These are phyloP conservation scores for Cercospora janseana DNA, from an alignment of 2,329 filamentous ascomycete species.

Conservation along the genomic window DNA sequence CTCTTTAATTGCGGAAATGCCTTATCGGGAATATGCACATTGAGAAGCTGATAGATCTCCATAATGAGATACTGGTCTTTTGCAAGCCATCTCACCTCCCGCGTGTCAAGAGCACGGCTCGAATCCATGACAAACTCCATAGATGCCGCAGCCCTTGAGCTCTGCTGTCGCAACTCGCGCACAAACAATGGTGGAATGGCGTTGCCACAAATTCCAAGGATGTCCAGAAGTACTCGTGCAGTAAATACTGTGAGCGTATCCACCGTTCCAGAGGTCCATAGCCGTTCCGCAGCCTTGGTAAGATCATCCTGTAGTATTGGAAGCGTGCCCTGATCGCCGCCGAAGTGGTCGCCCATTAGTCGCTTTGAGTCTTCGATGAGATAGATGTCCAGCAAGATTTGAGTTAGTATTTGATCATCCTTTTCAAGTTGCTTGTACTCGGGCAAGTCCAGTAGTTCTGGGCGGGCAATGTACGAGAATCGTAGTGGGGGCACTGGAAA, in stretches of 20 bases:
- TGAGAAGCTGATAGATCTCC: too few species aligned
- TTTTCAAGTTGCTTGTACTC: background rate
- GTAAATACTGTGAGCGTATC: background rate
- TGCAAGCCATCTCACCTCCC: background rate
- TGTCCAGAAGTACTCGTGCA: background rate
- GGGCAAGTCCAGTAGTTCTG: background rate
- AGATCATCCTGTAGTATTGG: constrained; percentile 4
- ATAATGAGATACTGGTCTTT: too few species aligned
- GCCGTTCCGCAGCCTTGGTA: background rate
- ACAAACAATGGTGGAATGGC: background rate
- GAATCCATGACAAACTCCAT: background rate
- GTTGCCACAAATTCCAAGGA: background rate
- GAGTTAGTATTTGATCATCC: constrained; percentile 1
- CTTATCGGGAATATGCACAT: too few species aligned
- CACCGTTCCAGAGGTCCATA: constrained; percentile 1
- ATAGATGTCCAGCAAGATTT: constrained; percentile 3
- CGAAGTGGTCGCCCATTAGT: background rate
- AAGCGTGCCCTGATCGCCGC: background rate
- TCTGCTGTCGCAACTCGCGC: background rate
- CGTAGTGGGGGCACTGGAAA: background rate
- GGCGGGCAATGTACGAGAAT: background rate
- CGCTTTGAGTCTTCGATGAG: background rate
- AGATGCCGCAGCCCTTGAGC: background rate
- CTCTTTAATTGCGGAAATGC: too few species aligned
- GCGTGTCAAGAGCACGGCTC: background rate